Conservation (phyloP, 2,329 filamentous ascomycete genomes). For the Reticulascus tulasneorum region DNA sequence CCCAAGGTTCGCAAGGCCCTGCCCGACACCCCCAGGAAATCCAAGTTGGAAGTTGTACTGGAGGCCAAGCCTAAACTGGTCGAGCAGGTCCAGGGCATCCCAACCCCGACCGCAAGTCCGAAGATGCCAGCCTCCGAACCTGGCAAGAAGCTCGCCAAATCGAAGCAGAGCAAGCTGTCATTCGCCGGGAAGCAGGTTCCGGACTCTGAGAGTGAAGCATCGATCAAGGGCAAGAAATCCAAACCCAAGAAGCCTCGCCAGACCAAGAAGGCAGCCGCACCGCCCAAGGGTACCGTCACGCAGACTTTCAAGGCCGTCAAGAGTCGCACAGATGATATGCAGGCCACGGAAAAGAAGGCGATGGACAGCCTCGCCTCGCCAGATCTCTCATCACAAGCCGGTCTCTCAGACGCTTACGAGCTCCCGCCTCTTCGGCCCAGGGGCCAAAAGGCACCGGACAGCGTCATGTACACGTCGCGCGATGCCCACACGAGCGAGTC, state of each 20-base stretch:
- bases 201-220: slow-evolving; percentile 15
- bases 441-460: slow-evolving; percentile 14
- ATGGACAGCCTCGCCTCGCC: too few relatives aligned
- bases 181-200: slow-evolving; percentile 28
- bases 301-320: slow-evolving; percentile 43
- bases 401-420: too few relatives aligned
- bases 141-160: slow-evolving; percentile 33
- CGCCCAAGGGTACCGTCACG: slow-evolving; percentile 34
- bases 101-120: slow-evolving; percentile 56
- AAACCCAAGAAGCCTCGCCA: slow-evolving; percentile 28
- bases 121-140: slow-evolving; percentile 37
- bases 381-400: too few relatives aligned
- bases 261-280: slow-evolving; percentile 25
- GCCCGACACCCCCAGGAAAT: slow-evolving; percentile 20
- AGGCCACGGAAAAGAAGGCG: slow-evolving; percentile 11
- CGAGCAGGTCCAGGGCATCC: slow-evolving; percentile 46
- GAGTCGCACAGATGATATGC: slow-evolving; percentile 21
- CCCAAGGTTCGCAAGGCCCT: slow-evolving; percentile 13
- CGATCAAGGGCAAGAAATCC: slow-evolving; percentile 22
- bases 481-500: too few relatives aligned
- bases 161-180: slow-evolving; percentile 49
- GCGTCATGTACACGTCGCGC: slow-evolving; percentile 15
- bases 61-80: slow-evolving; percentile 35
- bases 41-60: slow-evolving; percentile 24
- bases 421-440: slow-evolving; percentile 21